Conservation (phyloP, 2,329 filamentous ascomycete species). For the Allantophomopsis lycopodina region DNA sequence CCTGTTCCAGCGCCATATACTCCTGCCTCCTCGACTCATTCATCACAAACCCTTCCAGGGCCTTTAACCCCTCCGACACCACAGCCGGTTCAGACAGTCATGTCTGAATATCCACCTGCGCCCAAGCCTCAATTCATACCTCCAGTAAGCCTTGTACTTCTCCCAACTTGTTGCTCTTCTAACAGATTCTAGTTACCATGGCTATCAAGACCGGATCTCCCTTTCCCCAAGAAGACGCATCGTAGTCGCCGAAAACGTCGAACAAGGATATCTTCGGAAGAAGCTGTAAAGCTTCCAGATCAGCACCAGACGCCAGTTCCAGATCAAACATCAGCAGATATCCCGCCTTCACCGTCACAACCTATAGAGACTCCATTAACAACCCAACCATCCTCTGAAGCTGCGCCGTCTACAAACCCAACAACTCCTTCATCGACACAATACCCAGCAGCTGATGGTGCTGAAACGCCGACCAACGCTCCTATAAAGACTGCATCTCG, state of each 20-base stretch:
- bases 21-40: slow-evolving; percentile 16
- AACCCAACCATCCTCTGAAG: slow-evolving; percentile 23
- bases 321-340: slow-evolving; percentile 17
- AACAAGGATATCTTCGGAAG: slow-evolving; percentile 7
- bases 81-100: slow-evolving; percentile 17
- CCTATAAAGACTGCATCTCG: slow-evolving; percentile 8
- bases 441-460: slow-evolving; percentile 1
- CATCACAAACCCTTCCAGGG: slow-evolving; percentile 11
- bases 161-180: slow-evolving; percentile 9
- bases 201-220: slow-evolving; percentile 34
- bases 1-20: no score
- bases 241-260: slow-evolving; percentile 27
- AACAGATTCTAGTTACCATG: slow-evolving; percentile 36
- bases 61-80: slow-evolving; percentile 34
- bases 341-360: slow-evolving; percentile 11
- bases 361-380: slow-evolving; percentile 32
- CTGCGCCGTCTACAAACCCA: slow-evolving; percentile 28
- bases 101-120: slow-evolving; percentile 7
- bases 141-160: slow-evolving; percentile 29
- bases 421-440: slow-evolving; percentile 38
- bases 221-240: slow-evolving; percentile 31
- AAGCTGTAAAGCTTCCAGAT: slow-evolving; percentile 11
- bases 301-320: slow-evolving; percentile 4
- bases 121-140: slow-evolving; percentile 25
- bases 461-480: slow-evolving; percentile 8